Evolutionary conservation across 495 filamentous ascomycete species (phyloP).

Genomic region (Penicillium coprophilum): DNA sequence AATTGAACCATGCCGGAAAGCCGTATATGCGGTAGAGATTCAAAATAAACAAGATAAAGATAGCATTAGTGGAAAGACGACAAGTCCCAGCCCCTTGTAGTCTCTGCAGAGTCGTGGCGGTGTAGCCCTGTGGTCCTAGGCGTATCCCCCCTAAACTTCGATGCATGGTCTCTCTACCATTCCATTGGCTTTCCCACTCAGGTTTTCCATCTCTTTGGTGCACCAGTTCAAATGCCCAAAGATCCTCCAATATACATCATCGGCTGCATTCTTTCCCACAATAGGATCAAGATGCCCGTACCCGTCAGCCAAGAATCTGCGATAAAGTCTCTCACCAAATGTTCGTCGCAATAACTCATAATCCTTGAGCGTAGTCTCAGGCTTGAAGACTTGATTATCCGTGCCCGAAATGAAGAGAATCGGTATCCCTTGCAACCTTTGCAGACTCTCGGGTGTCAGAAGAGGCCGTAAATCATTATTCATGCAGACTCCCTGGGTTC

Average conservation of each 20-base stretch:
- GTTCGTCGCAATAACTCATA: conserved; percentile 55
- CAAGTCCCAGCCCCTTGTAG: not conserved
- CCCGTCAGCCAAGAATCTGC: conserved; percentile 54
- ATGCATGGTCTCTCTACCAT: not conserved
- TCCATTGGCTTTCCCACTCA: not conserved
- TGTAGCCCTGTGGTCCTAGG: not conserved
- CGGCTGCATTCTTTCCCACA: conserved; percentile 62
- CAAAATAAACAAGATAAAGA: not conserved
- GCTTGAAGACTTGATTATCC: conserved; percentile 60
- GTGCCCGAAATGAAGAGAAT: conserved; percentile 59
- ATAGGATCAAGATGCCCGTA: conserved; percentile 68
- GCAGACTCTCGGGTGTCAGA: conserved; percentile 49
- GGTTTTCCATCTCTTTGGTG: not conserved
- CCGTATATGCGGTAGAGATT: no score
- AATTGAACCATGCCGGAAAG: not conserved
- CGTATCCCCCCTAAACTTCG: not conserved
- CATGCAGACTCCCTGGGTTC: conserved; percentile 51
- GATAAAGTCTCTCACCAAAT: conserved; percentile 53
- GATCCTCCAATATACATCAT: conserved; percentile 63
- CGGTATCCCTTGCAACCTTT: conserved; percentile 53
- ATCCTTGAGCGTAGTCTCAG: conserved; percentile 55
- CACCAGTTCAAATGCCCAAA: conserved; percentile 52
- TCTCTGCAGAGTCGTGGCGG: not conserved
- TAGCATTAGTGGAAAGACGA: not conserved
- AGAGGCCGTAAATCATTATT: conserved; percentile 44